Base-by-base conservation (phyloP, 805 yeast genomes). In the Suhomyces sp. region DNA sequence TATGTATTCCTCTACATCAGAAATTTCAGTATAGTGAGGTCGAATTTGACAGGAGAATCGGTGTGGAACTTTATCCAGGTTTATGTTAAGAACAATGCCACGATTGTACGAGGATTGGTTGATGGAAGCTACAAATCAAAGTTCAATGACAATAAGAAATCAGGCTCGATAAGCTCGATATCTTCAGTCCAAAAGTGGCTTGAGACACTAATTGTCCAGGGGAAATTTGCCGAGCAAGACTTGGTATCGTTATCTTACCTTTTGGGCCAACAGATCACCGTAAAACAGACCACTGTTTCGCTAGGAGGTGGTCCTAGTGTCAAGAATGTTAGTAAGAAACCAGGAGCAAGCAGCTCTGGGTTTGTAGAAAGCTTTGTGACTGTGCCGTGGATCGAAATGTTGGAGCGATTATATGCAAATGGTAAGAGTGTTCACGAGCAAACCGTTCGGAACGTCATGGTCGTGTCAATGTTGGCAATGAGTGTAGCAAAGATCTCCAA, bases 1-100 rank as follows among this genome's bases (percentile, higher is more conserved):
- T 68, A 73, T 27, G 79, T 87, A 3, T 80, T 87, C 51, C 73
- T 72, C 29, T 70, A 81, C 54, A 69, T 85, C 31, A 79, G 79
- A 55, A 65, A 62, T 38, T 76, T 80, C 57, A 87, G 90, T 24
- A 64, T 84, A 13, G 70, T 83, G 26, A 78, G 81, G 54, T 69
- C 86, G 49, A 83, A 81, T 47, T 64, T 87, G n/a, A 72, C 74
- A 19, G 87, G 88, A 3, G 85, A 79, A 46, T 68, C 83, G 1
- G 64, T 83, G 0, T 88, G 96, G 96, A 73, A 86, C 57, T 79
- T 88, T 53, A 75, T 82, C 9, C 76, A 73, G 50, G 71, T 85
- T 1, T 88, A 85, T 63, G 76, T 77, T 2, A 68, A 69, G 10
- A 70, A 69, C 9, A 76, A 83, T 54, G 61, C 76, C 0, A 61